Evolutionary conservation across 495 filamentous ascomycete species (phyloP).

Genomic region (Annulohypoxylon bovei): DNA sequence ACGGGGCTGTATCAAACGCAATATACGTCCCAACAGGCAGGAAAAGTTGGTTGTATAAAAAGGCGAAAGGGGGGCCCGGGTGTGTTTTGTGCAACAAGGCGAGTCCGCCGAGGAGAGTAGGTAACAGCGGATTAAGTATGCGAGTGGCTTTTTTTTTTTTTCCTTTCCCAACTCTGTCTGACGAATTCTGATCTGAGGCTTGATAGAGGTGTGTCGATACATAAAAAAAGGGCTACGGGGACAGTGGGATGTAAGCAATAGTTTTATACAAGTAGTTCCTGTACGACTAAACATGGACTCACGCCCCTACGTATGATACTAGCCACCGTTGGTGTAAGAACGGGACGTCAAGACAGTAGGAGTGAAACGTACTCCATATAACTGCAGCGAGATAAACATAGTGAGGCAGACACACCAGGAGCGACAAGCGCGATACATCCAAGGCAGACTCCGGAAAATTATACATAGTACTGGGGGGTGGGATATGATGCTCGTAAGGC

Average conservation of each 20-base stretch:
- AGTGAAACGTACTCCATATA: slow-evolving; percentile 44
- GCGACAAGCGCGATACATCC: slow-evolving; percentile 33
- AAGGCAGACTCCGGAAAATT: slow-evolving; percentile 44
- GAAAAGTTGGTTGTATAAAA: slow-evolving; percentile 37
- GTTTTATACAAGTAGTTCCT: slow-evolving; percentile 35
- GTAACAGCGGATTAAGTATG: slow-evolving; percentile 12
- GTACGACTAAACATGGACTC: slow-evolving; percentile 20
- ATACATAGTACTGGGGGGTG: slow-evolving; percentile 31
- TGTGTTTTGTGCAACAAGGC: slow-evolving; percentile 31
- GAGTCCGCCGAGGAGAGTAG: slow-evolving; percentile 15
- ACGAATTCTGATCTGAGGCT: slow-evolving; percentile 28
- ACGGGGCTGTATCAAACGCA: slow-evolving; percentile 40
- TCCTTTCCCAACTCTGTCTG: slow-evolving; percentile 27
- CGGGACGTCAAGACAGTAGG: slow-evolving; percentile 26
- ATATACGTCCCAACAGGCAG: slow-evolving; percentile 36
- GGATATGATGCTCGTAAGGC: slow-evolving; percentile 35
- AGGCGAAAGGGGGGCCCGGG: slow-evolving; percentile 19
- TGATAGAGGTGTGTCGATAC: slow-evolving; percentile 39
- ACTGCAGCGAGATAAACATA: slow-evolving; percentile 45
- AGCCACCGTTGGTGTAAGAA: slow-evolving; percentile 33
- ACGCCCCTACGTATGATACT: slow-evolving; percentile 35
- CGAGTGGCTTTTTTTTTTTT: slow-evolving; percentile 18
- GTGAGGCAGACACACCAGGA: slow-evolving; percentile 35
- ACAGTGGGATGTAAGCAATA: slow-evolving; percentile 42
- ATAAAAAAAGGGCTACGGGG: slow-evolving; percentile 32